Base-by-base conservation (phyloP, 2,329 filamentous ascomycete species). In the Diplodia sapinea region DNA sequence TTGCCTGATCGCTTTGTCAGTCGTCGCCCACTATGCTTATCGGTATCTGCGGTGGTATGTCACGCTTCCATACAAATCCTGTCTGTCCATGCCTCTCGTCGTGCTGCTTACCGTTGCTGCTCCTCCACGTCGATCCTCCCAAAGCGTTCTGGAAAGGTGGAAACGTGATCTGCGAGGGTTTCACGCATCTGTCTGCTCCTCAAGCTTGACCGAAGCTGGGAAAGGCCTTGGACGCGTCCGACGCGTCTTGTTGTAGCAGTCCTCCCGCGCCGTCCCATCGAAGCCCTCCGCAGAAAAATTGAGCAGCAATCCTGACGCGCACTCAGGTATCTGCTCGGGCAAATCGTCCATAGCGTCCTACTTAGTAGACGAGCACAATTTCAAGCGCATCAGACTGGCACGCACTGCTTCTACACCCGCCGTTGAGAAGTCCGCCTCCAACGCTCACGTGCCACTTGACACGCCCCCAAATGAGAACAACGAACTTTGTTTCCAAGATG, bases 341-440 rank as follows among this genome's bases (percentile, higher is more conserved):
- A 98, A 97, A 82, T 89, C 89, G 76, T 92, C 93, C 11, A 92
- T 98, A 71, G 93, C 93, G 68, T 87, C 92, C 66, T 97, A 96
- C 77, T 87, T 99, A 9, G 87, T 94, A 71, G 87, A 93, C 70
- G 87, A 94, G 71, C 91, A 97, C 79, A 88, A 87, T 69, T 99
- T 98, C 80, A 88, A 86, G 69, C 87, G 87, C 56, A 85, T 97
- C 68, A 85, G 87, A 73, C 84, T 97, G 36, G 79, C 77, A 52
- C 77, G 74, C 40, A 75, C 73, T 15, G 71, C 75, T 57, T 68
- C 73, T 20, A 81, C 79, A 2, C 78, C 81, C 29, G 70, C 74
- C 4, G 77, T 82, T 26, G 80, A 83, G 59, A 79, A 80, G 64
- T 81, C 79, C 7, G 79, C 79, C 11, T 78, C 78, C 1, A 73